A percentile compares a stretch with the other conserved stretches of the same genome.
Conservation (phyloP, 2,329 filamentous ascomycete genomes). For the Penicillium sp. region DNA sequence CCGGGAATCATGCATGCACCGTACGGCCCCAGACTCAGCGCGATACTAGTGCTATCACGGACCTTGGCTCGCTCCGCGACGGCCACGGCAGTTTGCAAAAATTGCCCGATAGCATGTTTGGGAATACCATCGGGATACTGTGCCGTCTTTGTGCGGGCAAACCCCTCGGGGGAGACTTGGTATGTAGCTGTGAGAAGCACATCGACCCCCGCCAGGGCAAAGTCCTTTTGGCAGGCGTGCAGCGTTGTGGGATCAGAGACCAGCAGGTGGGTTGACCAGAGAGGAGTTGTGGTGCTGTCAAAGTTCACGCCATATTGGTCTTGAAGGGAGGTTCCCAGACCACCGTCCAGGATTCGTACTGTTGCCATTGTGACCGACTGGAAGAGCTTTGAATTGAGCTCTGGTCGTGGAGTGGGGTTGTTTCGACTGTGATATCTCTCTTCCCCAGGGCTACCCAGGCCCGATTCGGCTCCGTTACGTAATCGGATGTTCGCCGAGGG, state of each 20-base stretch:
- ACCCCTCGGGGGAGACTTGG: conserved; percentile 61
- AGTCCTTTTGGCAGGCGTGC: conserved; percentile 57
- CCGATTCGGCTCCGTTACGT: neutral
- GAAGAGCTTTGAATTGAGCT: neutral
- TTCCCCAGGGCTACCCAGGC: neutral
- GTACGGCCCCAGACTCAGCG: conserved; percentile 66
- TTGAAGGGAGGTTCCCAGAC: conserved; percentile 67
- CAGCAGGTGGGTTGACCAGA: conserved; percentile 71
- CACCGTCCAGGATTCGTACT: conserved; percentile 62
- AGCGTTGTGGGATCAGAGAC: conserved; percentile 56
- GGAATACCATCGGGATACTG: conserved; percentile 49
- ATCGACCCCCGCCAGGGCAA: conserved; percentile 59
- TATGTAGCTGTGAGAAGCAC: conserved; percentile 69
- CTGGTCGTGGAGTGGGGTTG: conserved; percentile 5
- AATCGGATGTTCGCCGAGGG: neutral
- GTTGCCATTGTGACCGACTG: conserved; percentile 32
- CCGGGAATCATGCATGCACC: conserved; percentile 65
- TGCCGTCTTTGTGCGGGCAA: conserved; percentile 52
- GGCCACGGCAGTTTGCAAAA: conserved; percentile 43
- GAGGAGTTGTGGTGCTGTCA: conserved; percentile 49
- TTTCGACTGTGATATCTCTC: neutral
- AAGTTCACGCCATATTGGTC: conserved; percentile 58
- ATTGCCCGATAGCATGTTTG: conserved; percentile 41
- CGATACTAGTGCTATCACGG: conserved; percentile 30
- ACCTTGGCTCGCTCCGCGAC: conserved; percentile 39